Conservation (phyloP, 2,329 filamentous ascomycete genomes). For the Beauveria rudraprayagi region DNA sequence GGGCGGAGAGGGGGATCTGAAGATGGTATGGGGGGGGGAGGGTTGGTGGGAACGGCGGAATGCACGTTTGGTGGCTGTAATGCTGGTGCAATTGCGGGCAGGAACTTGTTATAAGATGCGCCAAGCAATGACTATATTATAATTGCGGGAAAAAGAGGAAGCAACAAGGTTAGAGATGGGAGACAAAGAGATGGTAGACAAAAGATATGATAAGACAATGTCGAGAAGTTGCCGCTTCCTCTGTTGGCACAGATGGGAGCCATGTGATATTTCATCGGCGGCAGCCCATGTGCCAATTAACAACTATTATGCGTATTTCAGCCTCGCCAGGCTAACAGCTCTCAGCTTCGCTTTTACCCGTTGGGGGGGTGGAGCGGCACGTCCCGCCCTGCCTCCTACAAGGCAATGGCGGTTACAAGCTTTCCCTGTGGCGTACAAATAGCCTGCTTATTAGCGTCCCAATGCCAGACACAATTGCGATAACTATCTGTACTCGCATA, state of each 20-base stretch:
- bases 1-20: not conserved
- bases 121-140: too few species aligned
- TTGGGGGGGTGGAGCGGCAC: constrained; percentile 3
- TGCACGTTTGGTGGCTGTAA: too few species aligned
- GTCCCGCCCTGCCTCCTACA: not conserved
- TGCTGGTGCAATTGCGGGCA: too few species aligned
- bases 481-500: not conserved
- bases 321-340: constrained; percentile 1
- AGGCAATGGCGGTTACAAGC: not conserved
- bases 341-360: not conserved
- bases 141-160: too few species aligned
- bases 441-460: not conserved
- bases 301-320: not conserved
- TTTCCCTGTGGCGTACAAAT: not conserved
- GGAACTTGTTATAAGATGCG: too few species aligned
- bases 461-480: not conserved
- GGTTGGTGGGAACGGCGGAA: too few species aligned
- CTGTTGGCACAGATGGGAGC: not conserved
- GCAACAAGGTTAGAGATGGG: too few species aligned
- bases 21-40: too few species aligned
- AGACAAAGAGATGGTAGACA: too few species aligned
- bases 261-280: not conserved
- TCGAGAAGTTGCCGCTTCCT: too few species aligned
- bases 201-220: too few species aligned
- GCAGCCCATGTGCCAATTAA: not conserved